phyloP scores from a whole-genome alignment of 2,329 filamentous ascomycete genomes.

The Scedosporium boydii region DNA sequence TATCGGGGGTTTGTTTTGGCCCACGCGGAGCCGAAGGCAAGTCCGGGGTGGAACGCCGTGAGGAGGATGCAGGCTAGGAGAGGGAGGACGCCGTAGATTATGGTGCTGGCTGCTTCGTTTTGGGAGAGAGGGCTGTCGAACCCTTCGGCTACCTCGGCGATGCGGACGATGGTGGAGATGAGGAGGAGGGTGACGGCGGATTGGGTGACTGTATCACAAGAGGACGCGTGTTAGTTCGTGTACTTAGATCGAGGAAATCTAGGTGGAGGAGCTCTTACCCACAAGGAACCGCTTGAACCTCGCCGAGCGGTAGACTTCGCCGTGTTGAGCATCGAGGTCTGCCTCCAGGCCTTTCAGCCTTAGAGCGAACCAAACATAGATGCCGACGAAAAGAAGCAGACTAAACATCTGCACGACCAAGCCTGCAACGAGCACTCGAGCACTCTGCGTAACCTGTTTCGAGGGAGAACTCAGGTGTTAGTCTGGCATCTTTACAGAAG shows the following conservation, averaged over 20 bases:
- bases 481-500: background rate
- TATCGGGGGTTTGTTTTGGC: slow-evolving; percentile 24
- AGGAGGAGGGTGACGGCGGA: slow-evolving; percentile 26
- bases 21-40: slow-evolving; percentile 30
- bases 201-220: slow-evolving; percentile 23
- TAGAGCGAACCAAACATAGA: slow-evolving; percentile 31
- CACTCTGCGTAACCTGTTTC: background rate
- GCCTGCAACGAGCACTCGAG: slow-evolving; percentile 30
- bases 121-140: slow-evolving; percentile 24
- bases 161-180: slow-evolving; percentile 29
- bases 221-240: background rate
- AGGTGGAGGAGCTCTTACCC: slow-evolving; percentile 22
- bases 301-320: slow-evolving; percentile 28
- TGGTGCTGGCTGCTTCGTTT: slow-evolving; percentile 26
- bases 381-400: slow-evolving; percentile 27
- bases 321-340: slow-evolving; percentile 27
- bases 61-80: slow-evolving; percentile 26
- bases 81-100: slow-evolving; percentile 31
- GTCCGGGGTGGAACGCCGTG: slow-evolving; percentile 25
- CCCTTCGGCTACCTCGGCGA: slow-evolving; percentile 28
- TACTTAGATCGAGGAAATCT: background rate
- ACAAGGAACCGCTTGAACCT: slow-evolving; percentile 34
- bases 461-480: background rate
- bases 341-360: slow-evolving; percentile 25
- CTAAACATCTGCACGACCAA: slow-evolving; percentile 32